Base-by-base conservation (phyloP, 2,329 filamentous ascomycete species). In the Cercospora sp. region DNA sequence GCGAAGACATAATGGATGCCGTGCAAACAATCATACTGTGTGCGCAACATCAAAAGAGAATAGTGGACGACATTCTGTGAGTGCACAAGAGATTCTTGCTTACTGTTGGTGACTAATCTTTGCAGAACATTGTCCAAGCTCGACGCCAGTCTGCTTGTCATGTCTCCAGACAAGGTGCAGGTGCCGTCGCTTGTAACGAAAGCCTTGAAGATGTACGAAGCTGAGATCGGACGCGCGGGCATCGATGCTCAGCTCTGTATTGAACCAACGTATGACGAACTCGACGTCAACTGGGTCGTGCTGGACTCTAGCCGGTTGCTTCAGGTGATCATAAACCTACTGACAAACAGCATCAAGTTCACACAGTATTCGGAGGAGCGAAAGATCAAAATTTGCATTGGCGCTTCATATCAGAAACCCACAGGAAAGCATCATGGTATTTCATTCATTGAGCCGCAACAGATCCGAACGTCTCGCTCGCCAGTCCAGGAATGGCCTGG, bases 311-410 rank as follows among this genome's bases (percentile, higher is more conserved):
- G 78, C 36, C 76, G 82, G 23, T 73, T 83, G 9, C 78, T 82
- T 0, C 82, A 84, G 55, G 80, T 84, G 3, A 75, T 81, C 33
- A 79, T 79, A 66, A 79, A 79, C 57, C 74, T 83, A 1, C 76
- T 83, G n/a, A 83, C 81, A 8, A 83, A 83, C 60, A 79, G 80
- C 0, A 82, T 84, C 75, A 84, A 84, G 64, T 84, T 84, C 69
- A 82, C 82, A 0, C 79, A 81, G 45, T 73, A 78, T 23, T 75
- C 77, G 1, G 60, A 75, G 2, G 69, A 71, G 3, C 79, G 80
- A 0, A 72, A 71, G 12, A 80, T 84, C 61, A 77, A 75, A 0
- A 77, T 84, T 9, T 77, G 74, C 13, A 75, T 80, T 7, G 79
- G 80, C 12, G 81, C 79, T 10, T 76, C 73, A 1, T 69, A 71